Evolutionary conservation across 176 grass and related monocot species (phyloP).

Genomic region (Microstegium vimineum): DNA sequence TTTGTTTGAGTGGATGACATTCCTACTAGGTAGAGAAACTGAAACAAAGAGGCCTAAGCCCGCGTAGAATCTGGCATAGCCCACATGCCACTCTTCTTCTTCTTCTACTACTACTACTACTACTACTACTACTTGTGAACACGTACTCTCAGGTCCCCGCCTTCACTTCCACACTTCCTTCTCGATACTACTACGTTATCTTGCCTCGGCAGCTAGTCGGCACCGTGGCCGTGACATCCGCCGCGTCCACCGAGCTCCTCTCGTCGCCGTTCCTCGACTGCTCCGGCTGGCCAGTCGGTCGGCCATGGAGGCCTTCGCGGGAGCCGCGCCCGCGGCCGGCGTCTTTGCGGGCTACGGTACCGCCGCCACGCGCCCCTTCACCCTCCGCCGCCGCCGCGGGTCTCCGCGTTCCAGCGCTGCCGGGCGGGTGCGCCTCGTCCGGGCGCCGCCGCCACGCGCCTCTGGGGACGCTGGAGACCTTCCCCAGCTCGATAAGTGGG

Average conservation of each 20-base stretch:
- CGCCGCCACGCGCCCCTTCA: not conserved
- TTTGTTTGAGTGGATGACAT: too few relatives aligned
- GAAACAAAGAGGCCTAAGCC: too few relatives aligned
- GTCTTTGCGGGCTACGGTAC: slow-evolving; percentile 30
- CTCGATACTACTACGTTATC: not conserved
- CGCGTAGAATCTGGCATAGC: not conserved
- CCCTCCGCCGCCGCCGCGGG: not conserved
- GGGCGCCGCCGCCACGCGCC: slow-evolving; percentile 25
- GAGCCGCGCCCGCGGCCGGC: slow-evolving; percentile 38
- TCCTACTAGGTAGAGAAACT: too few relatives aligned
- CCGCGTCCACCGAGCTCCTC: not conserved
- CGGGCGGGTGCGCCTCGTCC: slow-evolving; percentile 20
- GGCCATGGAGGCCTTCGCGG: slow-evolving; percentile 53
- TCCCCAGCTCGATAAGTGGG: slow-evolving; percentile 62
- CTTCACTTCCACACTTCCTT: not conserved
- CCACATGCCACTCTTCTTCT: not conserved
- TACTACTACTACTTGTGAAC: too few relatives aligned
- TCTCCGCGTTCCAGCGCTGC: not conserved
- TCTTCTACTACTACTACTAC: too few relatives aligned
- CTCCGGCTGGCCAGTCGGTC: slow-evolving; percentile 11
- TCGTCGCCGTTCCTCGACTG: not conserved
- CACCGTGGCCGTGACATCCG: not conserved
- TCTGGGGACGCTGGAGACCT: slow-evolving; percentile 11
- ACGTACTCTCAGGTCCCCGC: not conserved
- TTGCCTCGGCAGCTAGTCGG: not conserved